Conservation (phyloP, 495 filamentous ascomycete species). For the Aspergillus wentii region DNA sequence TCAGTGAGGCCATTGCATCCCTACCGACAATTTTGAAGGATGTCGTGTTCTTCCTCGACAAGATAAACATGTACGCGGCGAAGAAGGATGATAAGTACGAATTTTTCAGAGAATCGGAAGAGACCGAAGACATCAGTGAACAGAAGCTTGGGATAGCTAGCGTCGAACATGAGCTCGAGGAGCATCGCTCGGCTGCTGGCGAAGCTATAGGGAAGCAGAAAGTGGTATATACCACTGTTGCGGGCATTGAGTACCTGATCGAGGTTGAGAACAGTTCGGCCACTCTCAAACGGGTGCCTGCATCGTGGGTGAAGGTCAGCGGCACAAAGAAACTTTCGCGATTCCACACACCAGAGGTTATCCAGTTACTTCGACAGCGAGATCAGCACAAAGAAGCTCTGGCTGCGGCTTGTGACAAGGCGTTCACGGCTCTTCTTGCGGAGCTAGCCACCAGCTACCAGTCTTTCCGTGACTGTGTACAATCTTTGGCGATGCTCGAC, state of each 20-base stretch:
- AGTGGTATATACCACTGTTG: constrained; percentile 71
- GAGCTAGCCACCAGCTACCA: constrained; percentile 81
- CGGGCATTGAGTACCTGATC: constrained; percentile 91
- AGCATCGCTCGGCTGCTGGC: constrained; percentile 66
- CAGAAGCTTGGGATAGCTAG: constrained; percentile 89
- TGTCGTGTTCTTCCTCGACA: constrained; percentile 69
- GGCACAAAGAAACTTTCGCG: constrained; percentile 90
- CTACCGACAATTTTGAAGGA: constrained; percentile 71
- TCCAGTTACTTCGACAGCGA: constrained; percentile 74
- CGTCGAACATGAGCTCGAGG: constrained; percentile 81
- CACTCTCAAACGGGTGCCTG: constrained; percentile 77
- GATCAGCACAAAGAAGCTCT: constrained; percentile 94
- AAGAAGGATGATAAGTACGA: constrained; percentile 84
- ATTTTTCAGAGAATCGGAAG: constrained; percentile 85
- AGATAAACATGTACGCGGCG: constrained; percentile 82
- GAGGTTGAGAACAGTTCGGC: constrained; percentile 73
- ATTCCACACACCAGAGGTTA: constrained; percentile 91
- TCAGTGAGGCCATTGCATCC: constrained; percentile 68
- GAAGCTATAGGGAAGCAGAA: constrained; percentile 63
- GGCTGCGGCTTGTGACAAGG: constrained; percentile 86
- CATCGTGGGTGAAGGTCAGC: constrained; percentile 89
- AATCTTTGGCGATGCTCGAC: constrained; percentile 82
- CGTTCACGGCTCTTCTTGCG: constrained; percentile 64
- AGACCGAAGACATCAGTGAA: constrained; percentile 78
- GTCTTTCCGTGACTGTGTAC: constrained; percentile 78